Percentiles rank a stretch among this genome's conserved stretches.
Conservation (phyloP, 306 rosid genomes). For the Casuarina cunninghamiana region DNA sequence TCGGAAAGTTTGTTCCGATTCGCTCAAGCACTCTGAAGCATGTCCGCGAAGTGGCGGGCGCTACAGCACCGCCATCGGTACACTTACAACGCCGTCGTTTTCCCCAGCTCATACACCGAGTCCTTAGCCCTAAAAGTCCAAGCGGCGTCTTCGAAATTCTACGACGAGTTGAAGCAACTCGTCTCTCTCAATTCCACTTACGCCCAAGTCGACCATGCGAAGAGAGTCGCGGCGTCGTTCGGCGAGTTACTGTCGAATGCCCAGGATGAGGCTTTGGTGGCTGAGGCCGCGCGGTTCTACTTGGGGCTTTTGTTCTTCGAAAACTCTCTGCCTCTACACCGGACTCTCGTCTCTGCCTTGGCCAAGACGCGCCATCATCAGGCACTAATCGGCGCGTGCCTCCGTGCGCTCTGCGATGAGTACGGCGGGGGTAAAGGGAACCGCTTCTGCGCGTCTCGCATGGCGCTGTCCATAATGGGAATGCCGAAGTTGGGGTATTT, state of each 20-base stretch:
- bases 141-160: slow-evolving; percentile 40
- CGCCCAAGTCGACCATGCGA: slow-evolving; percentile 61
- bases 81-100: slow-evolving; percentile 84
- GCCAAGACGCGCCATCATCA: slow-evolving; percentile 47
- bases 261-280: slow-evolving; percentile 35
- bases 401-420: slow-evolving; percentile 45
- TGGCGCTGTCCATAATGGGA: slow-evolving; percentile 68
- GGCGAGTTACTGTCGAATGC: slow-evolving; percentile 30
- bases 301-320: slow-evolving; percentile 69
- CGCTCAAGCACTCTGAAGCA: slow-evolving; percentile 29
- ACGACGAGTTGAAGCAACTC: slow-evolving; percentile 37
- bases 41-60: slow-evolving; percentile 98
- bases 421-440: slow-evolving; percentile 43
- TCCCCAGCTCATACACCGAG: slow-evolving; percentile 50
- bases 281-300: slow-evolving; percentile 46
- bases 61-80: slow-evolving; percentile 95
- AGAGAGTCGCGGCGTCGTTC: slow-evolving; percentile 56
- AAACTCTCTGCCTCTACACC: slow-evolving; percentile 70
- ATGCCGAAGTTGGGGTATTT: slow-evolving; percentile 78
- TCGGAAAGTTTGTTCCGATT: not conserved
- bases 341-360: slow-evolving; percentile 61
- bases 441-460: slow-evolving; percentile 66
- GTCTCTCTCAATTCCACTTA: slow-evolving; percentile 60
- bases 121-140: slow-evolving; percentile 30
- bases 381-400: slow-evolving; percentile 37